These are phyloP conservation scores for Emergomyces africanus DNA, from an alignment of 2,329 filamentous ascomycete genomes.

Conservation along the genomic window DNA sequence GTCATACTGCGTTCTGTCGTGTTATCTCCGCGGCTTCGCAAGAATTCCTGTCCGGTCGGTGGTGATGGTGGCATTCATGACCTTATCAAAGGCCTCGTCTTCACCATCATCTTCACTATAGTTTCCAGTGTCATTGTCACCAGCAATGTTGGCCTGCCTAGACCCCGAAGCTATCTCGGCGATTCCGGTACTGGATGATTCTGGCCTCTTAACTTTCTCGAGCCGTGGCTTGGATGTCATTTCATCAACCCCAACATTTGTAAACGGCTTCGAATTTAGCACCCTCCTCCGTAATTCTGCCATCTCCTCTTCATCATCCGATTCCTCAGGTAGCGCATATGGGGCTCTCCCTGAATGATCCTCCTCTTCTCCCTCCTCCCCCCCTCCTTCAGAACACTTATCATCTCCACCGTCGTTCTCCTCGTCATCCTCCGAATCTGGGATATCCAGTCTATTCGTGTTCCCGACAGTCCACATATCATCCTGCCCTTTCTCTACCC, in stretches of 20 bases:
- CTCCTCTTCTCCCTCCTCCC: conserved; percentile 34
- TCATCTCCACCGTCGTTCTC: conserved; percentile 34
- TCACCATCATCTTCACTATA: conserved; percentile 51
- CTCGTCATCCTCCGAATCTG: conserved; percentile 27
- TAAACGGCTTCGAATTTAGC: conserved; percentile 81
- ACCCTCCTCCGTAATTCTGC: conserved; percentile 80
- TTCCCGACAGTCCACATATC: conserved; percentile 91
- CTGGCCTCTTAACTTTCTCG: conserved; percentile 50
- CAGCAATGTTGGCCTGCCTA: not conserved
- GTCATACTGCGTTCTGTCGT: not conserved
- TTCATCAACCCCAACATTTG: conserved; percentile 21
- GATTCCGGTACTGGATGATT: conserved; percentile 22
- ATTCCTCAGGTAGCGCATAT: conserved; percentile 65
- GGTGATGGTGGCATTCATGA: conserved; percentile 81
- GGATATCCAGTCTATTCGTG: conserved; percentile 53
- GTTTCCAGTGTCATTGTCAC: not conserved
- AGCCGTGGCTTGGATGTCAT: conserved; percentile 42
- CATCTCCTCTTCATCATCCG: conserved; percentile 81
- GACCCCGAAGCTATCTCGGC: conserved; percentile 16
- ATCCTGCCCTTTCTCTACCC: conserved; percentile 44
- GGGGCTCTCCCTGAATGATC: conserved; percentile 46
- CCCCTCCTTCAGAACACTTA: conserved; percentile 31
- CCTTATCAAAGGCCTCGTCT: conserved; percentile 74
- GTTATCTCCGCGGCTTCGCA: conserved; percentile 42
- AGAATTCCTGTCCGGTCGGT: conserved; percentile 71